These are phyloP conservation scores for Candida mattraensis DNA, from an alignment of 805 yeast species.

Conservation along the genomic window DNA sequence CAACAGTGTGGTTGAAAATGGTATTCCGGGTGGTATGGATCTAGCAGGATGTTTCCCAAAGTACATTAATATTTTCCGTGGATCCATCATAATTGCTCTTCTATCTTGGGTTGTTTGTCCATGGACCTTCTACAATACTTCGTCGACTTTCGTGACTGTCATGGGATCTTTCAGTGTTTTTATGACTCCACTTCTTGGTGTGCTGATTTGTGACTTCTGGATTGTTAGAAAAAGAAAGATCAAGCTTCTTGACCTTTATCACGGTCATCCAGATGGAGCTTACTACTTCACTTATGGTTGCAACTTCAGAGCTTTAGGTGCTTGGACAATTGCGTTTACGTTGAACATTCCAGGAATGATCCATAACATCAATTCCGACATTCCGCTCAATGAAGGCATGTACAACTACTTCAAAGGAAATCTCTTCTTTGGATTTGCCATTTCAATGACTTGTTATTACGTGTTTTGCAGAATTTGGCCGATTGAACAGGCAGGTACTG, in stretches of 20 bases:
- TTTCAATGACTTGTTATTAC: constrained; percentile 3
- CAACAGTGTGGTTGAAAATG: constrained; percentile 38
- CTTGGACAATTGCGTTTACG: constrained; percentile 41
- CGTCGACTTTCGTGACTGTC: constrained; percentile 44
- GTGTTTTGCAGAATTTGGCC: constrained; percentile 2
- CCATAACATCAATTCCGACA: constrained; percentile 26
- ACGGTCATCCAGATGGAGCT: constrained; percentile 25
- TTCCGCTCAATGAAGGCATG: constrained; percentile 35
- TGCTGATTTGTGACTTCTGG: constrained; percentile 57
- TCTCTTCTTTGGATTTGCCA: constrained; percentile 35
- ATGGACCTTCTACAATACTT: constrained; percentile 34
- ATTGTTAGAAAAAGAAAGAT: constrained; percentile 52
- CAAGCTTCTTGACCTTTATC: constrained; percentile 56
- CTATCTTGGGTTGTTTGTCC: constrained; percentile 41
- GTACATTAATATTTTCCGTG: constrained; percentile 43
- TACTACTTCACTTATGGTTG: constrained; percentile 42
- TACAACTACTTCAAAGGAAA: constrained; percentile 45
- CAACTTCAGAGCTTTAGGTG: constrained; percentile 41
- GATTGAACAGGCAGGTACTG: background rate
- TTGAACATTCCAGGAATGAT: constrained; percentile 52
- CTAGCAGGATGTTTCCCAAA: constrained; percentile 46
- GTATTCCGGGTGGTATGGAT: constrained; percentile 49
- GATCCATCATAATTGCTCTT: constrained; percentile 37
- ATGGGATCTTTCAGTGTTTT: constrained; percentile 32
- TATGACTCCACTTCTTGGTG: constrained; percentile 66